phyloP scores from a whole-genome alignment of 129 eudicot species.

The Flaveria trinervia region DNA sequence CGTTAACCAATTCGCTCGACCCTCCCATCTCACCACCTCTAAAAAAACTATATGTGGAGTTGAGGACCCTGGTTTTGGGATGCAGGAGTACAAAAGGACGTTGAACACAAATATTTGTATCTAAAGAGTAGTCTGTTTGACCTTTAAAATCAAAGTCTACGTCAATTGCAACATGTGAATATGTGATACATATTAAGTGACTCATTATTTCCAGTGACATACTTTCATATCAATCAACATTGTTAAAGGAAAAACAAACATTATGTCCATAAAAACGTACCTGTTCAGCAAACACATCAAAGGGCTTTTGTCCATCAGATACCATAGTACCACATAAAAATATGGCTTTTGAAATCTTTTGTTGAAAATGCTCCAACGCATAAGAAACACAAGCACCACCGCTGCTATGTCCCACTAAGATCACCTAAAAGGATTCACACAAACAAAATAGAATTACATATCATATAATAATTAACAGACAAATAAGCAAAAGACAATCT shows the following conservation, averaged over 20 bases:
- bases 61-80: not conserved
- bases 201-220: not conserved
- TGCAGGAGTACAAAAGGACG: not conserved
- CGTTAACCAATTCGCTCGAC: not conserved
- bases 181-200: not conserved
- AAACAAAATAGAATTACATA: not conserved
- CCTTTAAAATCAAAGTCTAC: slow-evolving; percentile 4
- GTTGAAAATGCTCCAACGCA: slow-evolving; percentile 75
- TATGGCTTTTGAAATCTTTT: slow-evolving; percentile 79
- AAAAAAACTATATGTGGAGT: not conserved
- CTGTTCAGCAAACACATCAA: slow-evolving; percentile 87
- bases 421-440: slow-evolving; percentile 54
- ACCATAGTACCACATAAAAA: slow-evolving; percentile 91
- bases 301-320: slow-evolving; percentile 82
- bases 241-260: not conserved
- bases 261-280: slow-evolving; percentile 30
- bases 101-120: not conserved
- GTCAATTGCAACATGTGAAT: not conserved
- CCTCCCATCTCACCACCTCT: not conserved
- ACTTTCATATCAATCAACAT: not conserved
- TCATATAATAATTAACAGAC: not conserved
- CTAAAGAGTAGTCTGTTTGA: not conserved
- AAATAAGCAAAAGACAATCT: slow-evolving; percentile 7
- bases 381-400: slow-evolving; percentile 96
- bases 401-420: slow-evolving; percentile 86